Percentiles rank a stretch among this genome's conserved stretches.
Evolutionary conservation across 352 stramenopile genomes (phyloP).

Genomic region (Pythium sukuiense): DNA sequence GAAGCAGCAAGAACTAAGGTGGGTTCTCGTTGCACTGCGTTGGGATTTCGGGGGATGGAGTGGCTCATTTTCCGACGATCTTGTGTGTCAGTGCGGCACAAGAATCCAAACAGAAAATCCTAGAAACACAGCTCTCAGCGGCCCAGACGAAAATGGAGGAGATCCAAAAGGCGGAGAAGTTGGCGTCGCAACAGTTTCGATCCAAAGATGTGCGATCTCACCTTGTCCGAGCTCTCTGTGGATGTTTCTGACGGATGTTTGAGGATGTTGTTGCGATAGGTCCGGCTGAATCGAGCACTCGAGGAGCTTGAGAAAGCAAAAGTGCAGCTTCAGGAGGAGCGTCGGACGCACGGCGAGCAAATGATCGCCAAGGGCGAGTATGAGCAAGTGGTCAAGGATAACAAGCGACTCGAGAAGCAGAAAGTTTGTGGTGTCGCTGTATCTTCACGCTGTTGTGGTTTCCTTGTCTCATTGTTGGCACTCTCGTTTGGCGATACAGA

Average conservation of each 20-base stretch:
- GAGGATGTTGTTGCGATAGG: constrained; percentile 24
- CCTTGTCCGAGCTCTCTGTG: no score
- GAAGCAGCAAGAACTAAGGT: constrained; percentile 79
- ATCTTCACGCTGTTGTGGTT: not conserved
- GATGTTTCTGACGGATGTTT: not conserved
- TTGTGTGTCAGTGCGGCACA: constrained; percentile 45
- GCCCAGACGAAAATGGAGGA: constrained; percentile 55
- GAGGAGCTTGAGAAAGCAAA: constrained; percentile 81
- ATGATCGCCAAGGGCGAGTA: constrained; percentile 54
- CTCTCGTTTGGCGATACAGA: constrained; percentile 26
- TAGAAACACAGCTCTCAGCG: constrained; percentile 61
- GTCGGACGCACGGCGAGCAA: constrained; percentile 44
- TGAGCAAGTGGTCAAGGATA: constrained; percentile 61
- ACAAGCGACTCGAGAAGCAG: constrained; percentile 81
- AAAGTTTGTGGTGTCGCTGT: constrained; percentile 36
- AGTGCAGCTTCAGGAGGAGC: constrained; percentile 59
- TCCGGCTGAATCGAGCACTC: constrained; percentile 72
- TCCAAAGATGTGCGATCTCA: constrained; percentile 56
- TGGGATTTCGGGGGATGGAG: not conserved
- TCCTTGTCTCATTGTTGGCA: not conserved
- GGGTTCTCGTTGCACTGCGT: not conserved
- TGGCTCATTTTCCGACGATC: not conserved
- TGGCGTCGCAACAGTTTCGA: constrained; percentile 64
- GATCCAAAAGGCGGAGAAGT: constrained; percentile 57
- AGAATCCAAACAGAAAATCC: constrained; percentile 68